Conservation (phyloP, 306 rosid genomes). For the Dicorynia guianensis region DNA sequence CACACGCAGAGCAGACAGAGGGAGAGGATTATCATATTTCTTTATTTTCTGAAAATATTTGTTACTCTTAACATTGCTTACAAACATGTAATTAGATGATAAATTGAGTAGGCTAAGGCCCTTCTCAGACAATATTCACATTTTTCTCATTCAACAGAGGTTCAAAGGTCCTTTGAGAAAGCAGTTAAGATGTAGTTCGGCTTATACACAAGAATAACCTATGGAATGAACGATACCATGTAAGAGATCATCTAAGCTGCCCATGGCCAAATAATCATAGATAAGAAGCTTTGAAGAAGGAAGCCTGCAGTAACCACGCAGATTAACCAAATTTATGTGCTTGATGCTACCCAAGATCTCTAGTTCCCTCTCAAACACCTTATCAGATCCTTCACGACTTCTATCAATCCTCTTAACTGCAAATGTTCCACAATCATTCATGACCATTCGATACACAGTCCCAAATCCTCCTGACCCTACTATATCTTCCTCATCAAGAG, state of each 20-base stretch:
- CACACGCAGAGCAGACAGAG: not conserved
- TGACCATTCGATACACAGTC: slow-evolving; percentile 91
- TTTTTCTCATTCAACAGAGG: not conserved
- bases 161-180: not conserved
- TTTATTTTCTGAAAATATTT: not conserved
- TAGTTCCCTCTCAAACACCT: slow-evolving; percentile 87
- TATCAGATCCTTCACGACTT: slow-evolving; percentile 78
- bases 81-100: too few species aligned
- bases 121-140: not conserved
- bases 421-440: slow-evolving; percentile 88
- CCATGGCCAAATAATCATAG: slow-evolving; percentile 76
- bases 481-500: slow-evolving; percentile 76
- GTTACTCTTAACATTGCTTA: not conserved
- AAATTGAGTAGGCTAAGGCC: too few species aligned
- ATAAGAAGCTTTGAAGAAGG: slow-evolving; percentile 90
- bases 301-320: slow-evolving; percentile 96
- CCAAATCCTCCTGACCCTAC: slow-evolving; percentile 96
- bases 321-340: slow-evolving; percentile 86
- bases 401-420: slow-evolving; percentile 92
- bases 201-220: slow-evolving; percentile 8
- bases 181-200: not conserved
- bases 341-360: slow-evolving; percentile 92
- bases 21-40: not conserved
- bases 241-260: slow-evolving; percentile 90
- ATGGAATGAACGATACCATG: slow-evolving; percentile 67